A percentile compares a stretch with the other conserved stretches of the same genome.
Evolutionary conservation across 1,284 basidiomycete species (phyloP).

Genomic region (Taiwanofungus camphoratus): DNA sequence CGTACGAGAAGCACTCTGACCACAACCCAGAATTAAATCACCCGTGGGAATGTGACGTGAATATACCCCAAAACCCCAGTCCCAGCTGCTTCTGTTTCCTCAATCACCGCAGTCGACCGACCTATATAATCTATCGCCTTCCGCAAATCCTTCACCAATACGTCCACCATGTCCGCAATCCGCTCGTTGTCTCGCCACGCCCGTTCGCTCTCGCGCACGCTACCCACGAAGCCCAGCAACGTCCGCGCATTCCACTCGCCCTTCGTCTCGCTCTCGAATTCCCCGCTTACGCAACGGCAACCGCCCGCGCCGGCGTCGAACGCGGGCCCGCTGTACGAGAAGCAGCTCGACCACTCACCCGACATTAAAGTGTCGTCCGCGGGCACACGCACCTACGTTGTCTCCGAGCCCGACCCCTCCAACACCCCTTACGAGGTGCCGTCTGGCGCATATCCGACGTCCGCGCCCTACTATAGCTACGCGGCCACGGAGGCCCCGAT

Average conservation of each 20-base stretch:
- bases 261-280: conserved; percentile 41
- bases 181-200: conserved; percentile 27
- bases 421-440: conserved; percentile 57
- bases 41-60: conserved; percentile 8
- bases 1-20: conserved; percentile 5
- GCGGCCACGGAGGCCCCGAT: conserved; percentile 35
- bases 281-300: conserved; percentile 31
- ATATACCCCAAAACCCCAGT: conserved; percentile 7
- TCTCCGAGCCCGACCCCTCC: conserved; percentile 57
- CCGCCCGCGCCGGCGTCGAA: conserved; percentile 24
- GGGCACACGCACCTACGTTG: conserved; percentile 55
- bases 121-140: conserved; percentile 7
- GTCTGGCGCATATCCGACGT: conserved; percentile 59
- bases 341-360: conserved; percentile 44
- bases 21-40: conserved; percentile 2
- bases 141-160: conserved; percentile 9
- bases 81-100: background rate
- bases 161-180: conserved; percentile 22
- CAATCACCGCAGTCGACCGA: conserved; percentile 4
- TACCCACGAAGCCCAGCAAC: conserved; percentile 12
- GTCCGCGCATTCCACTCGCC: conserved; percentile 54
- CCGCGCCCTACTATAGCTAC: conserved; percentile 45
- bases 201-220: conserved; percentile 25
- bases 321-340: conserved; percentile 40
- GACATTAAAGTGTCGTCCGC: conserved; percentile 40